Evolutionary conservation across 768 basidiomycete genomes (phyloP), one percentile per base, ranked within the genome.

Genomic region (Kwoniella heveanensis): DNA sequence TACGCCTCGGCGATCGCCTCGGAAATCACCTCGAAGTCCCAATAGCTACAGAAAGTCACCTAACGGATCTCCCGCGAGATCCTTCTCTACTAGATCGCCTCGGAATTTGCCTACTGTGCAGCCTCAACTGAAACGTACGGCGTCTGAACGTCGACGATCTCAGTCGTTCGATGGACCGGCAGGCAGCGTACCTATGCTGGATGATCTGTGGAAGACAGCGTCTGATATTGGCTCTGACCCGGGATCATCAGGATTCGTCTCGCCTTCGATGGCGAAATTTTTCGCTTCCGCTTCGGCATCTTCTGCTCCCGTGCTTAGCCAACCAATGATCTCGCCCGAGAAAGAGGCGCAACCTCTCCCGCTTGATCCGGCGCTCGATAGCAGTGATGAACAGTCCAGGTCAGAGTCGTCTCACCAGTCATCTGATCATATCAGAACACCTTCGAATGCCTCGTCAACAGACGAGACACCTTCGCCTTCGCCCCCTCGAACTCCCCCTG

Each of bases 391-490:
- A 26, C 57, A 25, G 12, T 30, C 24, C 25, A 21, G 57, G 24
- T 52, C 49, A 6, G 39, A 49, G 36, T 64, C 62, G 6, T 54
- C 58, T 51, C 56, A 13, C 66, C 71, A 6, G 37, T 72, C 71
- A 0, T 66, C 61, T 0, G 71, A 68, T 56, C 73, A 77, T 54
- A 69, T 61, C n/a, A 64, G 68, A 25, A 77, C 76, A 9, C 73
- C 73, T 25, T 74, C 73, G 8, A 64, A 71, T 32, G 67, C 69
- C 0, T 64, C 65, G 17, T 72, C 72, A 7, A 67, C 62, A 17
- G 62, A 72, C 46, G 75, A 69, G 24, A 68, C 73, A 15, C 48
- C 71, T 13, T 67, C 76, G 12, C 76, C 75, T 24, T 72, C 75
- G 1, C 75, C 73, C 22, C 75, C 75, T 13, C 59, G 46, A 2